Base-by-base conservation (phyloP, 371 early-diverging fungal genomes). In the Mucor lusitanicus region DNA sequence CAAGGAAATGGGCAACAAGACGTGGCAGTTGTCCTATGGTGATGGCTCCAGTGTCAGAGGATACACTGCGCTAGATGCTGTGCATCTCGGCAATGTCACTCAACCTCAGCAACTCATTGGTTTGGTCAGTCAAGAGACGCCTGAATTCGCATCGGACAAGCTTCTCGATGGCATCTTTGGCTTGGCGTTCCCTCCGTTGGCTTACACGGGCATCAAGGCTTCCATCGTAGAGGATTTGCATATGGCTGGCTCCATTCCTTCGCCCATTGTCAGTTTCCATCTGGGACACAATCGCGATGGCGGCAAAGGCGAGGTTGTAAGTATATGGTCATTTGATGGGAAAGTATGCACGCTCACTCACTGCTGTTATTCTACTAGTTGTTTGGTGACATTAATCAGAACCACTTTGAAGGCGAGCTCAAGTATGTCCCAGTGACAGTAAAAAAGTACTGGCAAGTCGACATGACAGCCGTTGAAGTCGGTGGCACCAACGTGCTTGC, bases 141-240 rank as follows among this genome's bases (percentile, higher is more conserved):
- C 65, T 4, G 33, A 65, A 8, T 57, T 72, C 15, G 40, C 69
- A 27, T 30, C 30, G 21, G 85, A 87, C 33, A 63, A 65, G 19
- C 73, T 70, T 25, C 64, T 87, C 33, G 87, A 87, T 62, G 87
- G 87, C 37, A 83, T 85, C 55, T 87, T 87, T 81, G 87, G 87
- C 15, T 68, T 87, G 3, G 83, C 74, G 0, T 87, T 84, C 13
- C 80, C 84, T 3, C 58, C 76, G 0, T 59, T 85, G 11, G 76
- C 84, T 17, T 66, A 66, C 27, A 82, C 77, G 0, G 78, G 76
- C 3, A 35, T 68, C 3, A 74, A 72, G 30, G 25, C 39, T 27
- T 76, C 82, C 0, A 64, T 74, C 17, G 71, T 78, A 0, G 55
- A 76, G 56, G 57, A 68, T n/a, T 68, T 82, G 70, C 48, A 70